Conservation (phyloP, 148 eudicot species). For the Diospyros lotus region DNA sequence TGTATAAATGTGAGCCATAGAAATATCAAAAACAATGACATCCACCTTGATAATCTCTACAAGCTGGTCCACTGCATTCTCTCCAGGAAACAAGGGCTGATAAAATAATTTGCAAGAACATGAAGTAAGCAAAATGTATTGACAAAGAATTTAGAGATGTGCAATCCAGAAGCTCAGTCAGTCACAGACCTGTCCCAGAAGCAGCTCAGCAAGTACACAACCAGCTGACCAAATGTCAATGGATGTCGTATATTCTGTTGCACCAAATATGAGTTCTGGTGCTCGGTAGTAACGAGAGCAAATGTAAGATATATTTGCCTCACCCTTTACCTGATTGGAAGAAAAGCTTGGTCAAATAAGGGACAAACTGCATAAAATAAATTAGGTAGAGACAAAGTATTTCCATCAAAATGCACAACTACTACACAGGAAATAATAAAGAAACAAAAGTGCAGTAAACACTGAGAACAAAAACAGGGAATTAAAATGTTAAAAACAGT, state of each 20-base stretch:
- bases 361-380: not conserved
- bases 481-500: too few relatives aligned
- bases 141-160: not conserved
- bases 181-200: constrained; percentile 37
- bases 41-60: constrained; percentile 90
- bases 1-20: not conserved
- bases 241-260: constrained; percentile 75
- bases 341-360: constrained; percentile 6
- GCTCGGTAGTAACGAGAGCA: constrained; percentile 90
- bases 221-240: constrained; percentile 93
- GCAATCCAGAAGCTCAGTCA: not conserved
- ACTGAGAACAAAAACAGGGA: too few relatives aligned
- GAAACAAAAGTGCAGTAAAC: not conserved
- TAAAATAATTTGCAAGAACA: not conserved
- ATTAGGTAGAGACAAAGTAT: not conserved
- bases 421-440: not conserved
- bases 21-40: not conserved
- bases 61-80: constrained; percentile 93
- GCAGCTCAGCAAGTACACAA: constrained; percentile 87
- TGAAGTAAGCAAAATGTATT: constrained; percentile 1
- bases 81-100: constrained; percentile 65
- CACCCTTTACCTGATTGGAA: constrained; percentile 58
- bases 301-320: constrained; percentile 77
- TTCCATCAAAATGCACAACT: not conserved
- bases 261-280: constrained; percentile 84